Evolutionary conservation across 306 rosid species (phyloP).

Genomic region (Argentina anserina): DNA sequence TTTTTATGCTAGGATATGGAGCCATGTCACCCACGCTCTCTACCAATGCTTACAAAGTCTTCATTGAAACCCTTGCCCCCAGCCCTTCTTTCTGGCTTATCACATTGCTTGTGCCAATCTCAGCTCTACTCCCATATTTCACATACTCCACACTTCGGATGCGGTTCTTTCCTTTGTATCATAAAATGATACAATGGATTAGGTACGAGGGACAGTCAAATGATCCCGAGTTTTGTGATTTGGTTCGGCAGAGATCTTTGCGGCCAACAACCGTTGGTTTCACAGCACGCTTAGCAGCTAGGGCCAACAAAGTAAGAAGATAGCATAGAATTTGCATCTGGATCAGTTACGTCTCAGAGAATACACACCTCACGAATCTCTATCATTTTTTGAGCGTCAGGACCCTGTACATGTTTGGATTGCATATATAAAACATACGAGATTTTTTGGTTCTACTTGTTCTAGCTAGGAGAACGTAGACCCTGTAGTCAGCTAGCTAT

Average conservation of each 20-base stretch:
- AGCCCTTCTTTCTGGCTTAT: slow-evolving; percentile 70
- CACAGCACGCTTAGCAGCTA: slow-evolving; percentile 82
- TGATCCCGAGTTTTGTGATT: slow-evolving; percentile 54
- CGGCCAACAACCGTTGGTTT: slow-evolving; percentile 54
- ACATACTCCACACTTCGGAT: slow-evolving; percentile 60
- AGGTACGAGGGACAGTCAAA: slow-evolving; percentile 53
- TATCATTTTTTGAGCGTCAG: slow-evolving; percentile 2
- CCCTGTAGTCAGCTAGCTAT: slow-evolving; percentile 21
- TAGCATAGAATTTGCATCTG: slow-evolving; percentile 18
- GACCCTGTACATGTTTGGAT: not conserved
- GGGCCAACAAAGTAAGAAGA: slow-evolving; percentile 29
- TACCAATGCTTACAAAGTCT: slow-evolving; percentile 63
- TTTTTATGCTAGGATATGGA: slow-evolving; percentile 71
- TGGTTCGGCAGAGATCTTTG: slow-evolving; percentile 53
- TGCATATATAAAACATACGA: not conserved
- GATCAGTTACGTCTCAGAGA: slow-evolving; percentile 9
- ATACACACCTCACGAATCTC: slow-evolving; percentile 22
- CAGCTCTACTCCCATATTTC: slow-evolving; percentile 76
- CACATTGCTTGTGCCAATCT: slow-evolving; percentile 52
- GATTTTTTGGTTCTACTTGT: not conserved
- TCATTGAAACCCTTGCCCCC: slow-evolving; percentile 74
- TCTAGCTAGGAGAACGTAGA: slow-evolving; percentile 24
- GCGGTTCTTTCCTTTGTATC: slow-evolving; percentile 88
- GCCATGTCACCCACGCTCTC: slow-evolving; percentile 50
- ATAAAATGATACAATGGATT: slow-evolving; percentile 70